A percentile compares a stretch with the other conserved stretches of the same genome.
These are phyloP conservation scores for Thermoascus crustaceus DNA, from an alignment of 2,329 filamentous ascomycete species.

Conservation along the genomic window DNA sequence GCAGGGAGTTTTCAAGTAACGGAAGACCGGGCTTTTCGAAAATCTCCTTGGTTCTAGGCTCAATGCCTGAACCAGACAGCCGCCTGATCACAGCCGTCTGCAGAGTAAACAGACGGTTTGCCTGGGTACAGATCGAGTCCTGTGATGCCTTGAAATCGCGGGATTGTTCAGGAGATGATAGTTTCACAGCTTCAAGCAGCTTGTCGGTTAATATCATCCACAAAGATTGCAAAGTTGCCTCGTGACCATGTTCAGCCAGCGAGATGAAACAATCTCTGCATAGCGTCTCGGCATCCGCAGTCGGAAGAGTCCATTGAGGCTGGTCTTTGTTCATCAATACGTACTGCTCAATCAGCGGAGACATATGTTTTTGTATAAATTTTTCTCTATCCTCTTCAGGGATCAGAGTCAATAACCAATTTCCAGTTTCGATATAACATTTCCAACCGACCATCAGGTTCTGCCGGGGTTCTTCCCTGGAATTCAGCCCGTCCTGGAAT, in stretches of 20 bases:
- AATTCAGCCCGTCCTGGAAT: constrained; percentile 61
- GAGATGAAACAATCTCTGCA: constrained; percentile 31
- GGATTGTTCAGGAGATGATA: constrained; percentile 73
- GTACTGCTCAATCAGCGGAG: constrained; percentile 48
- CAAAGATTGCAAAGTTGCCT: constrained; percentile 45
- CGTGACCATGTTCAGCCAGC: constrained; percentile 35
- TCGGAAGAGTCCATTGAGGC: constrained; percentile 44
- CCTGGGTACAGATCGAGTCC: constrained; percentile 56
- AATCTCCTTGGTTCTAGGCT: constrained; percentile 20
- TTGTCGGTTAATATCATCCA: constrained; percentile 57
- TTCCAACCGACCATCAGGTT: constrained; percentile 65
- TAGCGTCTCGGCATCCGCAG: constrained; percentile 28
- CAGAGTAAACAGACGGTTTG: constrained; percentile 59
- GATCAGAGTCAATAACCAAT: constrained; percentile 45
- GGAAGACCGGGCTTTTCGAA: constrained; percentile 28
- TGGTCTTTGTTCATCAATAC: constrained; percentile 40
- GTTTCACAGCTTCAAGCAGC: constrained; percentile 60
- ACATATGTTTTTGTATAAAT: constrained; percentile 40
- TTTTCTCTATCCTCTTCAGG: constrained; percentile 39
- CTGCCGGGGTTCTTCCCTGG: constrained; percentile 63
- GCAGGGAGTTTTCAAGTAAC: constrained; percentile 43
- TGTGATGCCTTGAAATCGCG: constrained; percentile 69
- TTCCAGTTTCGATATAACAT: constrained; percentile 60
- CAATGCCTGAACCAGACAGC: constrained; percentile 15
- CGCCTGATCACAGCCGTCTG: constrained; percentile 32